Percentiles rank a stretch among this genome's conserved stretches.
Conservation (phyloP, 2,329 filamentous ascomycete species). For the Colletotrichum tropicicola region DNA sequence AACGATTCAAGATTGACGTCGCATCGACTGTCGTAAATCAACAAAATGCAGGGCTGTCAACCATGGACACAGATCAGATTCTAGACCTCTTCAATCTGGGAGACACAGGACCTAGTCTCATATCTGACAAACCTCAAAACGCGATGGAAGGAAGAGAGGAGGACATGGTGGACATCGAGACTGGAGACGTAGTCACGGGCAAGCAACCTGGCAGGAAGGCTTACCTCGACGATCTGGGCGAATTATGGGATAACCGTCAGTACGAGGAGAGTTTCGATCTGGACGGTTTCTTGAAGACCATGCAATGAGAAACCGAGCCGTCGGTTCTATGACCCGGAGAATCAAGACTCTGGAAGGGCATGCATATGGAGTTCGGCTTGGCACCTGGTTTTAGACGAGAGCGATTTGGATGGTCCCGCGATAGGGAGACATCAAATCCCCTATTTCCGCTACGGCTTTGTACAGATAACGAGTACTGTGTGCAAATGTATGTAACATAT, state of each 20-base stretch:
- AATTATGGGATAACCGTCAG: conserved; percentile 96
- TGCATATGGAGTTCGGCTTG: conserved; percentile 27
- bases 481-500: conserved; percentile 22
- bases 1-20: conserved; percentile 99
- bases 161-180: conserved; percentile 93
- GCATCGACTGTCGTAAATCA: conserved; percentile 98
- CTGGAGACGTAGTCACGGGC: conserved; percentile 78
- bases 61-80: conserved; percentile 99
- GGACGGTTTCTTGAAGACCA: conserved; percentile 93
- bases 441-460: conserved; percentile 5
- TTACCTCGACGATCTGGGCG: conserved; percentile 92
- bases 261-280: conserved; percentile 99
- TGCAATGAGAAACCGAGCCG: conserved; percentile 64
- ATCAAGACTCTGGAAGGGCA: neutral
- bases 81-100: conserved; percentile 94
- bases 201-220: conserved; percentile 97
- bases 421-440: neutral
- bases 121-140: conserved; percentile 68
- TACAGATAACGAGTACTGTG: conserved; percentile 23
- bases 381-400: conserved; percentile 24
- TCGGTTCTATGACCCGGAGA: neutral
- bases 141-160: conserved; percentile 72
- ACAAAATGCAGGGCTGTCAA: conserved; percentile 91
- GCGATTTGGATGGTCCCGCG: conserved; percentile 10
- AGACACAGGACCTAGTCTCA: conserved; percentile 75